Evolutionary conservation across 352 stramenopile species (phyloP).

Genomic region (Pythium aristosporum): DNA sequence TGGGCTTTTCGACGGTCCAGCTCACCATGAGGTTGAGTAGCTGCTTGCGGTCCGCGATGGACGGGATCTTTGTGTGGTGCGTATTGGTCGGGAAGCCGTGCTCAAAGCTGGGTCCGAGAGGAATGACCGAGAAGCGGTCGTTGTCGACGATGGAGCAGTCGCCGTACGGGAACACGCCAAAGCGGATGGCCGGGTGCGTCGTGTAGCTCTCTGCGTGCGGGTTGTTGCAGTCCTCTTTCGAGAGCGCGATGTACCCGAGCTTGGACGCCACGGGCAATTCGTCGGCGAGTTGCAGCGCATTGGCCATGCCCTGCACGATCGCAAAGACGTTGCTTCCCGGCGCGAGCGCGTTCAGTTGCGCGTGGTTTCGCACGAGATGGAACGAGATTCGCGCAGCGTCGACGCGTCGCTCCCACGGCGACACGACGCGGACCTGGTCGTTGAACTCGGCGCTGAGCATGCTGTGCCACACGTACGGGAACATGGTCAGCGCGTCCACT

Average conservation of each 20-base stretch:
- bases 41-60: constrained; percentile 27
- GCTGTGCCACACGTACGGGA: constrained; percentile 61
- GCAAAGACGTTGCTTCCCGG: constrained; percentile 37
- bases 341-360: constrained; percentile 33
- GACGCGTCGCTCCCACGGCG: constrained; percentile 22
- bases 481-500: constrained; percentile 53
- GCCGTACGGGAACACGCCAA: constrained; percentile 59
- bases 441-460: constrained; percentile 48
- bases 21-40: constrained; percentile 69
- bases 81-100: constrained; percentile 60
- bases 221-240: constrained; percentile 65
- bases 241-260: constrained; percentile 46
- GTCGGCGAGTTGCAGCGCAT: constrained; percentile 34
- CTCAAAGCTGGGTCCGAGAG: constrained; percentile 58
- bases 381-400: constrained; percentile 31
- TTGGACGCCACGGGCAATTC: constrained; percentile 30
- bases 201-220: constrained; percentile 28
- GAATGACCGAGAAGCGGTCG: constrained; percentile 44
- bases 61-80: constrained; percentile 32
- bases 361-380: constrained; percentile 37
- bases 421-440: constrained; percentile 23
- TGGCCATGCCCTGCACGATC: constrained; percentile 21
- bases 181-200: constrained; percentile 36
- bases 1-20: constrained; percentile 65
- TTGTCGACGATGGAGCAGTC: constrained; percentile 61